Conservation (phyloP, 2,329 filamentous ascomycete species). For the Chalara sp. region DNA sequence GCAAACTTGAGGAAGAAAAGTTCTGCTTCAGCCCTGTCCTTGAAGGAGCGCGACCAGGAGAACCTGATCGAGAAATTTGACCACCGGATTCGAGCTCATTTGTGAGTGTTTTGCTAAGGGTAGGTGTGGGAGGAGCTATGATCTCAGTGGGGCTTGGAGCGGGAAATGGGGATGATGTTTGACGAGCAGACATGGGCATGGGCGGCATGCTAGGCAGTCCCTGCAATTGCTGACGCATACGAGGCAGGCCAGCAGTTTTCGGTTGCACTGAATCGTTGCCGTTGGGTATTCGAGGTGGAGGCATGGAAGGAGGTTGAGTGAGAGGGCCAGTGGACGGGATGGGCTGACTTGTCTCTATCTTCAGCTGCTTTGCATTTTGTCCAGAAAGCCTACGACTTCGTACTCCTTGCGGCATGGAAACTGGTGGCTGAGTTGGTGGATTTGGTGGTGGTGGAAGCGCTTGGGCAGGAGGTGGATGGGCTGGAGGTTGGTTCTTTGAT, state of each 20-base stretch:
- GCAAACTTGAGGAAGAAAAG: conserved; percentile 63
- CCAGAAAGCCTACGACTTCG: conserved; percentile 74
- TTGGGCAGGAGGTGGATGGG: conserved; percentile 19
- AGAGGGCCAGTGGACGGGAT: conserved; percentile 8
- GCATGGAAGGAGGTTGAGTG: conserved; percentile 20
- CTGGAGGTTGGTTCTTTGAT: conserved; percentile 12
- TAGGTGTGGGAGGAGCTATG: conserved; percentile 24
- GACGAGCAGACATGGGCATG: conserved; percentile 19
- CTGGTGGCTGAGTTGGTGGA: conserved; percentile 34
- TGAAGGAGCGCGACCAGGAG: conserved; percentile 43
- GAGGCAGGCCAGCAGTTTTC: conserved; percentile 21
- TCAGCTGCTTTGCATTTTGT: conserved; percentile 73
- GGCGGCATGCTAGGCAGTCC: conserved; percentile 11
- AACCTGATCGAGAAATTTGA: conserved; percentile 38
- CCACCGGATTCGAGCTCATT: conserved; percentile 29
- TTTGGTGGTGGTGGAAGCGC: conserved; percentile 20
- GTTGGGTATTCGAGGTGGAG: conserved; percentile 17
- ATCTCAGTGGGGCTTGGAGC: conserved; percentile 20
- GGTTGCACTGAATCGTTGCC: conserved; percentile 12
- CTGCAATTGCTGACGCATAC: conserved; percentile 11
- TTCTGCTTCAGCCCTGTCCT: conserved; percentile 51
- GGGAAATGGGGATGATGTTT: conserved; percentile 21
- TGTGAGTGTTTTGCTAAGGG: conserved; percentile 20
- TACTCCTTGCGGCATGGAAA: conserved; percentile 43
- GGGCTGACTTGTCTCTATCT: conserved; percentile 66